These are phyloP conservation scores for Escallonia rubra DNA, from an alignment of 129 eudicot species.

Conservation along the genomic window DNA sequence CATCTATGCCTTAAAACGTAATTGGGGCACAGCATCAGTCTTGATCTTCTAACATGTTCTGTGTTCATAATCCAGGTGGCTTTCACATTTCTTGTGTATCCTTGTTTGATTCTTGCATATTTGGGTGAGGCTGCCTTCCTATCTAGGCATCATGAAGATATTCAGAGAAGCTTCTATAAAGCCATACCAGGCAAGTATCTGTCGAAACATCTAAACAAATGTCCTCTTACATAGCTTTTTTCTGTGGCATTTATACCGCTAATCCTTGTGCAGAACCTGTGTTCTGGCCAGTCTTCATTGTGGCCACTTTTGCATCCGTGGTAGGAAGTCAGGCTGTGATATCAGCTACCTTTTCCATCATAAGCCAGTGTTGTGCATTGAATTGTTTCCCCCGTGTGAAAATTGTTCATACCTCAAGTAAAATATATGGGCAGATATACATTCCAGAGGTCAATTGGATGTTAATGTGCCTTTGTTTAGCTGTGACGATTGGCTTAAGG, in stretches of 20 bases:
- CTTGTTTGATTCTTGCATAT: slow-evolving; percentile 67
- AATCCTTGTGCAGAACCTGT: slow-evolving; percentile 40
- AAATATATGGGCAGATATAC: slow-evolving; percentile 68
- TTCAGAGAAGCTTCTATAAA: slow-evolving; percentile 51
- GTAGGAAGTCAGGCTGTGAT: slow-evolving; percentile 83
- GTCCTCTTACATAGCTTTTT: neutral
- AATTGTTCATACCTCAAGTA: slow-evolving; percentile 71
- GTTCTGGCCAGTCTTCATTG: slow-evolving; percentile 61
- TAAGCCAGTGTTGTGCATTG: slow-evolving; percentile 66
- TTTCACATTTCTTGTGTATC: slow-evolving; percentile 62
- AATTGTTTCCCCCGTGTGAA: slow-evolving; percentile 70
- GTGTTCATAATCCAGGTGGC: slow-evolving; percentile 45
- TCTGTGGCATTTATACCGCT: neutral
- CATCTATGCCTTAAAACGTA: neutral
- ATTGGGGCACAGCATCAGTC: neutral
- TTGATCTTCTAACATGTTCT: slow-evolving; percentile 4
- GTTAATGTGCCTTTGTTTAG: slow-evolving; percentile 50
- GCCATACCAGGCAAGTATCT: slow-evolving; percentile 59
- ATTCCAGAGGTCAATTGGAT: slow-evolving; percentile 85
- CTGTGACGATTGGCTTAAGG: slow-evolving; percentile 64
- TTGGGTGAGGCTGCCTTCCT: slow-evolving; percentile 83
- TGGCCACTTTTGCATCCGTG: slow-evolving; percentile 64
- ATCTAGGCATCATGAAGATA: slow-evolving; percentile 40
- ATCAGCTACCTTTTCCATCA: slow-evolving; percentile 73
- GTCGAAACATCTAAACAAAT: neutral